phyloP scores from a whole-genome alignment of 2,329 filamentous ascomycete genomes.

The Lasiodiplodia gonubiensis region DNA sequence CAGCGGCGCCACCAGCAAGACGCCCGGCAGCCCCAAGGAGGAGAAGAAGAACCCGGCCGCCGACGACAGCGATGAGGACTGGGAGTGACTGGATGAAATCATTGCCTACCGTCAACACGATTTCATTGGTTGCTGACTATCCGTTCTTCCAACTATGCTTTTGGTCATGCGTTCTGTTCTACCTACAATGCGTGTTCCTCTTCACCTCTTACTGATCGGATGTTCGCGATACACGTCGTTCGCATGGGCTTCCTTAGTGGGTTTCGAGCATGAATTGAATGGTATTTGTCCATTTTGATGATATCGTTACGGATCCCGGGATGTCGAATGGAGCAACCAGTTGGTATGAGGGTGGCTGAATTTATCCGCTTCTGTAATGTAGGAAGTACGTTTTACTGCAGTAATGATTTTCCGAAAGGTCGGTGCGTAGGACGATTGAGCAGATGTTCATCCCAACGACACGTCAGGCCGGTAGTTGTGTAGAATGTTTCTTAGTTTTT shows the following conservation, averaged over 20 bases:
- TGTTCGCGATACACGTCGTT: neutral
- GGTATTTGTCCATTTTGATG: neutral
- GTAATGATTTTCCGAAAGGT: neutral
- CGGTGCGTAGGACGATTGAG: neutral
- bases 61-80: slow-evolving; percentile 74
- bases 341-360: neutral
- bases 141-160: neutral
- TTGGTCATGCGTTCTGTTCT: neutral
- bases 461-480: neutral
- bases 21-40: slow-evolving; percentile 69
- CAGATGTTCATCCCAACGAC: neutral
- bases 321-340: neutral
- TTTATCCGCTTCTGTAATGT: neutral
- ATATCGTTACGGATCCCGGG: neutral
- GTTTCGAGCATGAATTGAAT: neutral
- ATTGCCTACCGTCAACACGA: slow-evolving; percentile 5
- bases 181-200: neutral
- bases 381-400: neutral
- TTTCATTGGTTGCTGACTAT: slow-evolving; percentile 19
- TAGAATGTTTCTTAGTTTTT: neutral
- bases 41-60: slow-evolving; percentile 51
- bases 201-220: neutral
- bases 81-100: slow-evolving; percentile 62
- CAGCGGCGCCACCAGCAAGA: slow-evolving; percentile 73
- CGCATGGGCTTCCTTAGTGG: neutral